Evolutionary conservation across 2,329 filamentous ascomycete genomes (phyloP), one percentile per base, ranked within the genome.

Genomic region (Colletotrichum sp.): DNA sequence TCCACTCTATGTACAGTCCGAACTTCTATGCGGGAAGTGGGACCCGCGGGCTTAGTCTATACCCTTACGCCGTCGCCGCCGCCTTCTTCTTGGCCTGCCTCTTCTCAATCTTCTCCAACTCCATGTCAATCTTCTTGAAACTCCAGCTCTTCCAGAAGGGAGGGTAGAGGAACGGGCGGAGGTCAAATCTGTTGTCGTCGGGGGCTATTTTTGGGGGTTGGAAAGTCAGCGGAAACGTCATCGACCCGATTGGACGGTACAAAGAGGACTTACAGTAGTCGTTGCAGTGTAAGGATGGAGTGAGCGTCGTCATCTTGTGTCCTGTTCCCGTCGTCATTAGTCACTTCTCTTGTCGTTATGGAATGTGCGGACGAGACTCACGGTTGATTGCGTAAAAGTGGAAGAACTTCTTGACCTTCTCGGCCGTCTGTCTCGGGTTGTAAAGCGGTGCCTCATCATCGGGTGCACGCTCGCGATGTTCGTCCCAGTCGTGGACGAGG

Each of bases 361-460:
- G 0, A n/a, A n/a, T 18, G 8, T 3, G 22, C 6, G n/a, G 13
- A 34, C 5, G 13, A 5, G 2, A 77, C 69, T 77, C 60, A 75
- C 78, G 70, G 80, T 93, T 93, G 80, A 93, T 91, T 1, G 88
- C 87, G 80, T 93, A 93, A 79, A 88, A 91, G 77, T 84, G 85
- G 80, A 85, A 88, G 81, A 90, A 90, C 27, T 83, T 82, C 77
- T 84, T 85, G 71, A 85, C 83, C 75, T 85, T 78, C 13, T 78
- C 64, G 56, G 87, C 85, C 77, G 90, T 86, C 79, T 88, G 80
- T 9, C 79, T 79, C 0, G 86, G 86, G 8, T 80, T 82, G 22
- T 83, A 83, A 56, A 75, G 76, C 1, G 83, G 83, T 1, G 79
- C 78, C 4, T 81, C 77, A 64, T 81, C 85, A 10, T 78, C 83